Evolutionary conservation across 495 filamentous ascomycete species (phyloP), one percentile per base, ranked within the genome.

Genomic region (Lasiosphaeria ovina): DNA sequence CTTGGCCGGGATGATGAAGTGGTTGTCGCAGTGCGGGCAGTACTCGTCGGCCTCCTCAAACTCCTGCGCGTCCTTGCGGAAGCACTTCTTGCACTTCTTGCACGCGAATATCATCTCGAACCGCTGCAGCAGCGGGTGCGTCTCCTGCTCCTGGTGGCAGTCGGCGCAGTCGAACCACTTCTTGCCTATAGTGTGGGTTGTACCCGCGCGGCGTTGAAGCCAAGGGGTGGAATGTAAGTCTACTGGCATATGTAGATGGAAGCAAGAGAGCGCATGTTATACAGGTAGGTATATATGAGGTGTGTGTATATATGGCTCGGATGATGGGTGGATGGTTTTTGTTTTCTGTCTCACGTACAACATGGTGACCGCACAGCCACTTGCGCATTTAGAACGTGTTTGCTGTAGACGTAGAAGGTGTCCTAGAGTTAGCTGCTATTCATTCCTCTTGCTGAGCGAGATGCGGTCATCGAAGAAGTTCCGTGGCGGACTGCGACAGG

Each of bases 81-180:
- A 98, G 74, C 87, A 91, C 78, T 97, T 98, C 64, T 88, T 90
- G 85, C 94, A 98, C 78, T 98, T 98, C 60, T 98, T 98, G 83
- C 94, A 98, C 33, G 89, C 92, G 68, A 98, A 97, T 0, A 71
- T 88, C 92, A 98, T 95, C 62, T 98, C 95, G 63, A 85, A 79
- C 45, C 78, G 79, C 75, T 97, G 89, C 42, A 82, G 72, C 48
- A 98, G 85, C 44, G 79, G 70, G 71, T 98, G 94, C 42, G 79
- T 71, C 69, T 93, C 89, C 56, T 84, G 77, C 66, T 97, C 94
- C 42, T 79, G 79, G 79, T 98, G 94, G 77, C 94, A 98, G 72
- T 97, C 89, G 58, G 91, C 90, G 77, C 95, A 98, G 76, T 98
- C 95, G 78, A 96, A 98, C 94, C 94, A 98, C 83, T 96, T 96